Evolutionary conservation across 371 early-diverging fungal genomes (phyloP).

Genomic region (Capniomyces stellatus): DNA sequence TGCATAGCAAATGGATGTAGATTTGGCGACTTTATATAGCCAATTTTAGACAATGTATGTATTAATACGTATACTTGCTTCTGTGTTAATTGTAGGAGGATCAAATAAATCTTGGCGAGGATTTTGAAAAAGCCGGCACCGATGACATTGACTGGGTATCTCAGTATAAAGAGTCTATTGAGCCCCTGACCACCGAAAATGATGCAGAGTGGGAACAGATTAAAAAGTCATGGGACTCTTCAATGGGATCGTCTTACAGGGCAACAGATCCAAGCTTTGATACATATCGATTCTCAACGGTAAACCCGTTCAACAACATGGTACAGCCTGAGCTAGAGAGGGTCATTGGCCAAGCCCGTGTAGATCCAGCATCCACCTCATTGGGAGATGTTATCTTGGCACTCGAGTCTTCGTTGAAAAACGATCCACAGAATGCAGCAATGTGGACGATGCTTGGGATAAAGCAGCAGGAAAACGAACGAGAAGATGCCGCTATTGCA

Average conservation of each 20-base stretch:
- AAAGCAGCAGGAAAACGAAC: conserved; percentile 89
- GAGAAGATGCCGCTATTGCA: conserved; percentile 76
- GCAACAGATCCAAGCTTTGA: conserved; percentile 45
- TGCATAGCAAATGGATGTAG: too few species aligned
- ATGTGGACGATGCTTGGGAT: conserved; percentile 79
- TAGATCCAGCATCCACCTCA: conserved; percentile 19
- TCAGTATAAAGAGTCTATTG: conserved; percentile 49
- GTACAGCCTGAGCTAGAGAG: conserved; percentile 26
- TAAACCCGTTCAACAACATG: conserved; percentile 48
- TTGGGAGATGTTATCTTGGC: conserved; percentile 75
- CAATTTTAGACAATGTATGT: too few species aligned
- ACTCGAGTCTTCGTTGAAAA: conserved; percentile 78
- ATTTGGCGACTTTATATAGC: too few species aligned
- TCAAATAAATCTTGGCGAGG: conserved; percentile 5
- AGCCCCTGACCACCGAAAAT: conserved; percentile 36
- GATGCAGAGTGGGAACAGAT: conserved; percentile 60
- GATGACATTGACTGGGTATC: conserved; percentile 33
- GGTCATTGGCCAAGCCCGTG: conserved; percentile 25
- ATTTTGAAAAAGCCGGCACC: conserved; percentile 9
- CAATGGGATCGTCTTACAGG: conserved; percentile 35
- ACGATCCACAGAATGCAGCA: conserved; percentile 51
- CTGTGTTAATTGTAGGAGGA: not conserved
- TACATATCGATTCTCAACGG: conserved; percentile 51
- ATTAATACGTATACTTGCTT: not conserved
- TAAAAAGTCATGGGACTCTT: conserved; percentile 58